Base-by-base conservation (phyloP, 768 basidiomycete species). In the Dacryopinax primogenitus region DNA sequence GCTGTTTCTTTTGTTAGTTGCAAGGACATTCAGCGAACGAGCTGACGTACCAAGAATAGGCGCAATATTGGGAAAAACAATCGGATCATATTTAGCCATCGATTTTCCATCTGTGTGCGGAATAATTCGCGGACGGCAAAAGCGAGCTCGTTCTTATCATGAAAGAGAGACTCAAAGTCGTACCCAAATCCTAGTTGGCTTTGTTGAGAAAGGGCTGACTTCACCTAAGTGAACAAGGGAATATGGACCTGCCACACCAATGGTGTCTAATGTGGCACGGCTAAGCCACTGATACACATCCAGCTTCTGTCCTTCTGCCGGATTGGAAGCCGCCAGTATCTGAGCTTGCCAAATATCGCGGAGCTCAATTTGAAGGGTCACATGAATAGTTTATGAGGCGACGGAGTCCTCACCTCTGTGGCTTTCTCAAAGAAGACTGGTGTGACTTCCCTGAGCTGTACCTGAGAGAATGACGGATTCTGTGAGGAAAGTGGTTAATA, bases 401-500 rank as follows among this genome's bases (percentile, higher is more conserved):
- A 21, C 51, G 11, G 32, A 9, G 12, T 3, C n/a, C 63, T 33
- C 69, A 83, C 84, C 72, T 81, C 73, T 0, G 79, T 68, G 0
- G 85, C 74, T 71, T 85, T 86, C 1, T 80, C 78, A 2, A 84
- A 68, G 66, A 87, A 86, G 13, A 83, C 81, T 15, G 77, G 77
- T 0, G 83, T 83, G 13, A 86, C 70, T 44, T 81, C 81, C 1
- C 84, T 77, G 37, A 86, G 78, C 68, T 86, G 84, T 0, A 78
- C 73, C 1, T 78, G 77, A 1, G 85, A 84, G 68, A 88, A 88
- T 0, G 85, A 85, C 13, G 86, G 85, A 67, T 86, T 87, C 85
- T 41, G 26, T 63, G n/a, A 44, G 41, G 41, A 18, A 44, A 18
- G 7, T 44, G n/a, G n/a, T 44, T 4, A 18, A 6, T 44, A 18